phyloP scores from a whole-genome alignment of 164 flowering plant species.

The Nymphaea thermarum region DNA sequence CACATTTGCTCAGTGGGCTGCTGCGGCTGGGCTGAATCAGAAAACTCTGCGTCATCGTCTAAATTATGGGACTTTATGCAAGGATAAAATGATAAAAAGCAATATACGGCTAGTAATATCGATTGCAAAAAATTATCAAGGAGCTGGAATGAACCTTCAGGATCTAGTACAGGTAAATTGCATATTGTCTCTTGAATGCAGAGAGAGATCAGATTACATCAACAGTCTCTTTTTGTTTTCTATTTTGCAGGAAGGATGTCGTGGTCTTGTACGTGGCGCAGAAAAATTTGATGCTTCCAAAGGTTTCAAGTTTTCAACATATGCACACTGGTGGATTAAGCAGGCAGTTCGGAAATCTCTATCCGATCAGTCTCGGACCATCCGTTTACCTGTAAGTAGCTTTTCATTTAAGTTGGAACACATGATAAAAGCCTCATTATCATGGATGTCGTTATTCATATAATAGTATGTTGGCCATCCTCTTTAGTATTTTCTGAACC shows the following conservation, averaged over 20 bases:
- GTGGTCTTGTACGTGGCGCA: slow-evolving; percentile 80
- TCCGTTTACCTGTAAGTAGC: slow-evolving; percentile 69
- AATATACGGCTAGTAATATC: slow-evolving; percentile 90
- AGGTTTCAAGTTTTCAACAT: slow-evolving; percentile 95
- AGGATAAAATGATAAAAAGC: slow-evolving; percentile 90
- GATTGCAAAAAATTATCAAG: slow-evolving; percentile 87
- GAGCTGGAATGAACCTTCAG: slow-evolving; percentile 78
- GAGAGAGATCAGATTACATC: too few species aligned
- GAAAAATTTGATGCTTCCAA: slow-evolving; percentile 93
- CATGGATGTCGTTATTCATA: too few species aligned
- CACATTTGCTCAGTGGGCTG: slow-evolving; percentile 80
- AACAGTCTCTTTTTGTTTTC: background rate
- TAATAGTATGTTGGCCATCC: too few species aligned
- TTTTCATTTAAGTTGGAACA: too few species aligned
- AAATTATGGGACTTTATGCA: slow-evolving; percentile 61
- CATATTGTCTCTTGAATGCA: slow-evolving; percentile 8
- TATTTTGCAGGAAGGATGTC: slow-evolving; percentile 71
- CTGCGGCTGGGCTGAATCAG: slow-evolving; percentile 76
- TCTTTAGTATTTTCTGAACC: too few species aligned
- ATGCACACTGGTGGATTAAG: slow-evolving; percentile 99
- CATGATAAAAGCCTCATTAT: too few species aligned
- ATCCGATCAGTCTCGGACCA: slow-evolving; percentile 76
- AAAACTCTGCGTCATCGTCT: slow-evolving; percentile 55
- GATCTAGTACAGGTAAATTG: slow-evolving; percentile 82
- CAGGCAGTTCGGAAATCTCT: slow-evolving; percentile 82